These are phyloP conservation scores for Crithidia sp. DNA, from an alignment of 208 protist genomes.

Conservation along the genomic window DNA sequence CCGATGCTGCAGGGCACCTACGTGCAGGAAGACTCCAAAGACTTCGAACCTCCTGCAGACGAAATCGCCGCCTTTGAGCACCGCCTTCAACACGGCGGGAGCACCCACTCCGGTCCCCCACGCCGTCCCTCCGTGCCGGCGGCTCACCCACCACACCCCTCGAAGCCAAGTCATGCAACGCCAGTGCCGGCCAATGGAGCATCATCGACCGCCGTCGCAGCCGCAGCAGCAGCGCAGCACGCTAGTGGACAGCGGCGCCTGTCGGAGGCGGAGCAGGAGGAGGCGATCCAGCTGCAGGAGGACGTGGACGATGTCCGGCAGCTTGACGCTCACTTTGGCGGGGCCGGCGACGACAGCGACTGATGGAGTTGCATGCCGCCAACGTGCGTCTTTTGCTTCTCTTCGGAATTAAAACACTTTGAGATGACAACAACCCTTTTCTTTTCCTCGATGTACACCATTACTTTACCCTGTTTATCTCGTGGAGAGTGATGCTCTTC, in stretches of 20 bases:
- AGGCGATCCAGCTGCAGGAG: conserved; percentile 41
- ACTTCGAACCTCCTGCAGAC: conserved; percentile 37
- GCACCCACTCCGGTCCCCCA: neutral
- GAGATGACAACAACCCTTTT: too few species aligned
- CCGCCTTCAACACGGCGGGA: conserved; percentile 30
- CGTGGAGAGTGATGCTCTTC: too few species aligned
- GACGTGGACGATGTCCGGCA: conserved; percentile 67
- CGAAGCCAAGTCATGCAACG: too few species aligned
- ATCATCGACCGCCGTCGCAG: conserved; percentile 5
- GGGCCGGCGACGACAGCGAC: conserved; percentile 40
- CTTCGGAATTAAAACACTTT: too few species aligned
- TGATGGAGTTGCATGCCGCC: neutral
- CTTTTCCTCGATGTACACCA: neutral
- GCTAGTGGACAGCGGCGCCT: conserved; percentile 5
- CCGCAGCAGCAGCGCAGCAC: neutral
- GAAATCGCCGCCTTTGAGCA: conserved; percentile 67
- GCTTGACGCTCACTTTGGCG: conserved; percentile 38
- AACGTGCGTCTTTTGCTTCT: too few species aligned
- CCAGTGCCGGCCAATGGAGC: too few species aligned
- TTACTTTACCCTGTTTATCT: neutral
- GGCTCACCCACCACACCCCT: neutral
- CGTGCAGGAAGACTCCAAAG: conserved; percentile 54
- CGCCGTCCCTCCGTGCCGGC: conserved; percentile 1
- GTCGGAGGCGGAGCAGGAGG: conserved; percentile 53
- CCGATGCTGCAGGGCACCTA: conserved; percentile 71